Conservation (phyloP, 2,329 filamentous ascomycete genomes). For the Blastomyces parvus region DNA sequence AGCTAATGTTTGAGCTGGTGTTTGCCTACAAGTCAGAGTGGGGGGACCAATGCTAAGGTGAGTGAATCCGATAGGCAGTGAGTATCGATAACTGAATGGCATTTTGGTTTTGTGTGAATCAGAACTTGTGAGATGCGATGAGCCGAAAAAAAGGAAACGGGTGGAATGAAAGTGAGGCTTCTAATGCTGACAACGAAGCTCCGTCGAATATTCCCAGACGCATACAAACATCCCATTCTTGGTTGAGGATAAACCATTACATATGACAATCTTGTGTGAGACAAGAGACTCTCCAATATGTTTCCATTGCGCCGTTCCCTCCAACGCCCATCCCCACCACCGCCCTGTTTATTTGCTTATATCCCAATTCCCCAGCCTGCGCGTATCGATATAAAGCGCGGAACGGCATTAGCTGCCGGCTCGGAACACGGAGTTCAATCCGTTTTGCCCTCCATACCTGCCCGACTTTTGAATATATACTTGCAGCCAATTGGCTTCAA, state of each 20-base stretch:
- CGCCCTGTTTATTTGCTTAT: background rate
- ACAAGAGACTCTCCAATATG: background rate
- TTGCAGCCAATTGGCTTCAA: background rate
- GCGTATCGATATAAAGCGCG: background rate
- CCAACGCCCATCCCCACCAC: background rate
- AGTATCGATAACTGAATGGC: background rate
- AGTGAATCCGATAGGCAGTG: background rate
- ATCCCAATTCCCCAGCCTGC: background rate
- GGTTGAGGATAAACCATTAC: background rate
- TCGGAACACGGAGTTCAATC: background rate
- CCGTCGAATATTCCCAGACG: background rate
- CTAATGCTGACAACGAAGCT: background rate
- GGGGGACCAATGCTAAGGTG: background rate
- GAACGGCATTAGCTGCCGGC: background rate
- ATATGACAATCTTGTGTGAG: background rate
- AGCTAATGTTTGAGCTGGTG: background rate
- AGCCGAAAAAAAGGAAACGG: background rate
- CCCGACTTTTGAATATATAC: slow-evolving; percentile 1
- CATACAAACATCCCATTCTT: background rate
- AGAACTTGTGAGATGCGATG: background rate
- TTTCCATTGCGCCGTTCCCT: background rate
- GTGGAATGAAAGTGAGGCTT: background rate
- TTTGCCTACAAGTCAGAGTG: background rate
- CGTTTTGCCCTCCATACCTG: background rate
- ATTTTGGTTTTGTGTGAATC: background rate